Conservation (phyloP, 176 grass and related monocot species). For the Carex littledalei region DNA sequence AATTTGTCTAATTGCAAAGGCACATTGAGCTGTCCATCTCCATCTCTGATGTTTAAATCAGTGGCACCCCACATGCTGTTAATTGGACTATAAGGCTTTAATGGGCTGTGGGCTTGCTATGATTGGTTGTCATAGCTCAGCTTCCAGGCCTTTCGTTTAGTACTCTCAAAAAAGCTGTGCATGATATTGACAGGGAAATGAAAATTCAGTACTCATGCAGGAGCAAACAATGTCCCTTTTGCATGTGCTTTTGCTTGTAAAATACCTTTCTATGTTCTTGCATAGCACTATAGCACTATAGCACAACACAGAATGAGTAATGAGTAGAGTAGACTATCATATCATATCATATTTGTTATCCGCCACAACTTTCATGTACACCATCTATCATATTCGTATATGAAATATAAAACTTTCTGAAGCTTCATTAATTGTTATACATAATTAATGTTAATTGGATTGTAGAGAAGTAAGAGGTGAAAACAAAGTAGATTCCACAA, state of each 20-base stretch:
- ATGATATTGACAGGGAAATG: background rate
- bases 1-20: constrained; percentile 27
- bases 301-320: background rate
- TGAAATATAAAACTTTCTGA: background rate
- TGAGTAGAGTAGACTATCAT: background rate
- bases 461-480: background rate
- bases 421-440: no score
- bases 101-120: constrained; percentile 7
- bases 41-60: constrained; percentile 1
- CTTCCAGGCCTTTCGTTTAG: background rate
- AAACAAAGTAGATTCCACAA: background rate
- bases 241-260: constrained; percentile 10
- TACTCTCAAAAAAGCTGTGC: background rate
- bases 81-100: constrained; percentile 3
- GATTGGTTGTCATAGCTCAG: background rate
- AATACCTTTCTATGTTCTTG: background rate
- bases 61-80: background rate
- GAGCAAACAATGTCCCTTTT: background rate
- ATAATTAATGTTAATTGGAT: background rate
- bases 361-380: background rate
- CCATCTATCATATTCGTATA: background rate
- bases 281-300: background rate
- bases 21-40: constrained; percentile 17
- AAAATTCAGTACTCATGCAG: background rate
- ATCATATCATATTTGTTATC: no score